Evolutionary conservation across 129 eudicot species (phyloP).

Genomic region (Chrysanthemum seticuspe): DNA sequence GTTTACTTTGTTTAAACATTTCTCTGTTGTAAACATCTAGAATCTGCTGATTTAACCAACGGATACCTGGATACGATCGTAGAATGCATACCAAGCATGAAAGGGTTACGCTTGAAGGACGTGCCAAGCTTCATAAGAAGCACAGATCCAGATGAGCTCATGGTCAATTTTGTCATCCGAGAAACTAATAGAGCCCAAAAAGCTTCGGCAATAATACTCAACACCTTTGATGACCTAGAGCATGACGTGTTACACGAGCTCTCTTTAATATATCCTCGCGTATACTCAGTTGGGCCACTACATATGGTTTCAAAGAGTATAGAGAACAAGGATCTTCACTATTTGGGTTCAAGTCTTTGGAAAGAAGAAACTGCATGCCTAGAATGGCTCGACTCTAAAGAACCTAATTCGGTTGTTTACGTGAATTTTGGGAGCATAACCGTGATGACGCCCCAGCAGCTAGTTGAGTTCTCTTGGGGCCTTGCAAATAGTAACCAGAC

Average conservation of each 20-base stretch:
- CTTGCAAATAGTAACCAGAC: no score
- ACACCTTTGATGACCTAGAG: constrained; percentile 2
- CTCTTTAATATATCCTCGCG: neutral
- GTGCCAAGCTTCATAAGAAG: neutral
- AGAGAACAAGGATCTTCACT: neutral
- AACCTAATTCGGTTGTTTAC: no score
- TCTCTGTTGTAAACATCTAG: neutral
- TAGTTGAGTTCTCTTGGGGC: no score
- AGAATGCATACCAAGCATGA: constrained; percentile 5
- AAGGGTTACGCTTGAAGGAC: neutral
- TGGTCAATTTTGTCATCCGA: neutral
- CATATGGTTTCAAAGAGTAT: neutral
- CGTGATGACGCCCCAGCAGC: no score
- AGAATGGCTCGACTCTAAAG: neutral
- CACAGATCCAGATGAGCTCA: neutral
- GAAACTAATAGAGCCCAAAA: neutral
- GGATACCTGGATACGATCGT: neutral
- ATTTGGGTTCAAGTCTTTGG: neutral
- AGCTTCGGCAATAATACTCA: neutral
- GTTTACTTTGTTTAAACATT: no score
- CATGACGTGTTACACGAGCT: neutral
- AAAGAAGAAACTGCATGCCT: neutral
- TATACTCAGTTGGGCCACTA: constrained; percentile 2
- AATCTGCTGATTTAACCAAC: neutral
- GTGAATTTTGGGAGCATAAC: no score